Base-by-base conservation (phyloP, 495 filamentous ascomycete species). In the Immersiella caudata region DNA sequence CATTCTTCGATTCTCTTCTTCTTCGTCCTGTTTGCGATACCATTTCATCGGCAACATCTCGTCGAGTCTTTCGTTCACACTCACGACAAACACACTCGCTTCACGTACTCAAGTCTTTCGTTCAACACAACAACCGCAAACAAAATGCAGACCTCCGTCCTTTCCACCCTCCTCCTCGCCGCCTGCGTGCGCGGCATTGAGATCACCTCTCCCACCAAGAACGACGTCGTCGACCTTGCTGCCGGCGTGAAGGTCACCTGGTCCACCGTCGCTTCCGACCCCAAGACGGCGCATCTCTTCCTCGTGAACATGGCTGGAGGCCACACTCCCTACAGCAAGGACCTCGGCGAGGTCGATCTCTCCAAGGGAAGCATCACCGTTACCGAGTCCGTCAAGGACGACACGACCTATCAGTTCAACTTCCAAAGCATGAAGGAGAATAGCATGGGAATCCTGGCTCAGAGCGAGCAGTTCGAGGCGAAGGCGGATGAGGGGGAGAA, bases 291-390 rank as follows among this genome's bases (percentile, higher is more conserved):
- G 29, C 68, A 75, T 67, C 67, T 75, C 29, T 59, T 71, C 57
- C 73, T 76, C 21, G 74, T 76, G 70, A 76, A 76, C 73, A 68
- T 70, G 72, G 74, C 74, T 68, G 29, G 62, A 57, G 74, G 74
- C 56, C 67, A 71, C 70, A 70, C 68, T 35, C 74, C 72, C 40
- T 75, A 51, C 70, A 61, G 21, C 67, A 70, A 71, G 65, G 72
- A 74, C 58, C 63, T 76, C 40, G 74, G 72, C 63, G 70, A 70
- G 68, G 27, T 76, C 61, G 73, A 75, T 67, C 68, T 76, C 18
- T 68, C 58, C 27, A 61, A 51, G 55, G 72, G 72, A 66, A 64
- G 61, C 66, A 18, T 70, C 62, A 40, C 27, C 27, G 65, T 76
- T 27, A 62, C 50, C 5, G 61, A 65, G 62, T 2, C 58, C 18